A percentile compares a stretch with the other conserved stretches of the same genome.
These are phyloP conservation scores for Bipolaris zeicola DNA, from an alignment of 2,329 filamentous ascomycete genomes.

Conservation along the genomic window DNA sequence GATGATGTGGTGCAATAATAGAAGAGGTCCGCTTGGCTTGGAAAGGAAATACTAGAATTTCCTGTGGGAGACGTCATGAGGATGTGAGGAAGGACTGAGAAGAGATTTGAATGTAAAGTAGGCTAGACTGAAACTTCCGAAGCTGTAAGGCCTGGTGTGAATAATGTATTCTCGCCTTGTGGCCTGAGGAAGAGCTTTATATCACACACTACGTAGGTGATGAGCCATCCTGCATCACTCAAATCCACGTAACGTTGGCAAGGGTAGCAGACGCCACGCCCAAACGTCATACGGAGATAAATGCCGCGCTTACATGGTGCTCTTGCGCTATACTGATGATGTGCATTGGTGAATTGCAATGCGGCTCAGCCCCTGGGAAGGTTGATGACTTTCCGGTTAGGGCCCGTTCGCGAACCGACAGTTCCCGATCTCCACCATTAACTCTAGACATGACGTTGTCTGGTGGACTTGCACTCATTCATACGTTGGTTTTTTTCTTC, in stretches of 20 bases:
- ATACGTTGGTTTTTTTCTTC: not conserved
- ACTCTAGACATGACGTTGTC: not conserved
- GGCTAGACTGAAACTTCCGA: not conserved
- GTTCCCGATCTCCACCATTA: constrained; percentile 15
- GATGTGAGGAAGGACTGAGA: constrained; percentile 3
- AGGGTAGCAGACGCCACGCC: constrained; percentile 17
- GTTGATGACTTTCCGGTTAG: constrained; percentile 26
- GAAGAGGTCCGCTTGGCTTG: constrained; percentile 45
- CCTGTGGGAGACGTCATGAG: constrained; percentile 43
- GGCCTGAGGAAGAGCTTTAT: constrained; percentile 36
- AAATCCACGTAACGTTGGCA: constrained; percentile 12
- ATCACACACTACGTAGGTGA: constrained; percentile 9
- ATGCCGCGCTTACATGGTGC: constrained; percentile 32
- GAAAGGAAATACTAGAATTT: constrained; percentile 39
- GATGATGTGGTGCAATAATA: constrained; percentile 46
- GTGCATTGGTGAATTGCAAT: constrained; percentile 22
- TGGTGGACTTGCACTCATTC: constrained; percentile 6
- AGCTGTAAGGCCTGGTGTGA: constrained; percentile 5
- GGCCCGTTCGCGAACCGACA: constrained; percentile 17
- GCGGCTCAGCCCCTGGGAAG: constrained; percentile 28
- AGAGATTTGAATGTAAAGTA: not conserved
- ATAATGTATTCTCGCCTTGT: constrained; percentile 11
- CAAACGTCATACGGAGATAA: constrained; percentile 33
- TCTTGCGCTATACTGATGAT: constrained; percentile 29
- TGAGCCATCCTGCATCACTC: constrained; percentile 17